phyloP scores from a whole-genome alignment of 1,284 basidiomycete genomes.

The Leucoagaricus sp. region DNA sequence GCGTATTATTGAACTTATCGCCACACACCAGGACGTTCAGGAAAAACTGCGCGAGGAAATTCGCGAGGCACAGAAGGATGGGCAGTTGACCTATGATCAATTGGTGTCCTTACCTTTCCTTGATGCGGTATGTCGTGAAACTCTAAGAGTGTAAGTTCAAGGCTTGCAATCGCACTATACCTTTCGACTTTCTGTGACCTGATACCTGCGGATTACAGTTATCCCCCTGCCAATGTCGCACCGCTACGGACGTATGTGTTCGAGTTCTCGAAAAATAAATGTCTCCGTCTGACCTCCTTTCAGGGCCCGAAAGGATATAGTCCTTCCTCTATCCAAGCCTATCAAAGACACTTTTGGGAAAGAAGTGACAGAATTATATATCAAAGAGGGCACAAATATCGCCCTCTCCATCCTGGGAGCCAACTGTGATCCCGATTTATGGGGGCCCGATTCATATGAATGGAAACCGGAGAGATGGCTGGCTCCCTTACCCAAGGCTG shows the following conservation, averaged over 20 bases:
- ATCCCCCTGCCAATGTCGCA: constrained; percentile 20
- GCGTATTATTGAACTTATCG: constrained; percentile 37
- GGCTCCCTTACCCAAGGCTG: constrained; percentile 24
- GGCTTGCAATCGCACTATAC: not conserved
- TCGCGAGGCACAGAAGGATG: constrained; percentile 21
- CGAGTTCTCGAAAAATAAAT: too few relatives aligned
- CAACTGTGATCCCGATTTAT: constrained; percentile 36
- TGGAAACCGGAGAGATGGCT: constrained; percentile 45
- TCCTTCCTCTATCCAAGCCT: constrained; percentile 30
- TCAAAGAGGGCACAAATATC: constrained; percentile 36
- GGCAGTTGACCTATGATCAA: constrained; percentile 28
- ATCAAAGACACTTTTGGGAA: constrained; percentile 26
- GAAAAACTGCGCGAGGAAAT: constrained; percentile 39
- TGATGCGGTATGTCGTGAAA: constrained; percentile 43
- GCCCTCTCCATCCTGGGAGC: constrained; percentile 40
- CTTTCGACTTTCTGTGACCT: not conserved
- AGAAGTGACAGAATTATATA: constrained; percentile 22
- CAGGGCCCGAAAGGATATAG: constrained; percentile 25
- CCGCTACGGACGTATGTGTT: constrained; percentile 18
- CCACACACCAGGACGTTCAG: constrained; percentile 38
- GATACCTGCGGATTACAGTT: too few relatives aligned
- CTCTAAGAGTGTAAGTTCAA: constrained; percentile 33
- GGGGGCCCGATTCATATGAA: constrained; percentile 27
- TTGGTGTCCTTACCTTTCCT: constrained; percentile 39
- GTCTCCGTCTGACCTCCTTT: too few relatives aligned